A percentile compares a stretch with the other conserved stretches of the same genome.
These are phyloP conservation scores for Neofusicoccum umdonicola DNA, from an alignment of 2,329 filamentous ascomycete genomes.

Conservation along the genomic window DNA sequence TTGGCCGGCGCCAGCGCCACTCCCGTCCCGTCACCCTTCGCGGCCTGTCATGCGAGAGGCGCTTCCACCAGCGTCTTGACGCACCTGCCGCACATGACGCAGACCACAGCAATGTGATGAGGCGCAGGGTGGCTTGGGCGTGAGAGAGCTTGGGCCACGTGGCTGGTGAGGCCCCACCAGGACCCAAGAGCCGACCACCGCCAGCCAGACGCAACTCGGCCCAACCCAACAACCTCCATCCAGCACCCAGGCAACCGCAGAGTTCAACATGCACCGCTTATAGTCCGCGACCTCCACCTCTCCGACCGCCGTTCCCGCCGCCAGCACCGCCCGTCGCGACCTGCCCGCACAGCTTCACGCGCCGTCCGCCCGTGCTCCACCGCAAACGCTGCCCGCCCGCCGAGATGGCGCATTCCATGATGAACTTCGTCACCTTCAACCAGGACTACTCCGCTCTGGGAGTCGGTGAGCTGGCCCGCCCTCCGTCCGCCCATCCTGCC, in stretches of 20 bases:
- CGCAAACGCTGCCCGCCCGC: slow-evolving; percentile 27
- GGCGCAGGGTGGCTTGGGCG: background rate
- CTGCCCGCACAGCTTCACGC: background rate
- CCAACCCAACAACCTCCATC: background rate
- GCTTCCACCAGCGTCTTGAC: no score
- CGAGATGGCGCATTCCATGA: slow-evolving; percentile 58
- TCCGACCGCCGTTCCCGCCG: background rate
- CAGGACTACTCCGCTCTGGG: slow-evolving; percentile 97
- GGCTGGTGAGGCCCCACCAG: background rate
- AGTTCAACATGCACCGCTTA: slow-evolving; percentile 1
- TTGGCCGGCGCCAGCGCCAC: no score
- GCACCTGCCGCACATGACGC: no score
- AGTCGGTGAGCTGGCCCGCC: slow-evolving; percentile 64
- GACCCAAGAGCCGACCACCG: background rate
- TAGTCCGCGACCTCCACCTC: background rate
- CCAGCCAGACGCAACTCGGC: background rate
- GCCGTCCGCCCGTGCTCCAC: background rate
- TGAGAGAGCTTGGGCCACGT: background rate
- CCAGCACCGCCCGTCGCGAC: background rate
- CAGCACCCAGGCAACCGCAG: background rate
- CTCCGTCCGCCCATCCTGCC: background rate
- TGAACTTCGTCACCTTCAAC: slow-evolving; percentile 99
- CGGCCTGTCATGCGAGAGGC: no score
- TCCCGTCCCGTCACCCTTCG: no score
- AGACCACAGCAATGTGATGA: background rate